phyloP scores from a whole-genome alignment of 1,284 basidiomycete genomes.

The Cryptococcus deneoformans region DNA sequence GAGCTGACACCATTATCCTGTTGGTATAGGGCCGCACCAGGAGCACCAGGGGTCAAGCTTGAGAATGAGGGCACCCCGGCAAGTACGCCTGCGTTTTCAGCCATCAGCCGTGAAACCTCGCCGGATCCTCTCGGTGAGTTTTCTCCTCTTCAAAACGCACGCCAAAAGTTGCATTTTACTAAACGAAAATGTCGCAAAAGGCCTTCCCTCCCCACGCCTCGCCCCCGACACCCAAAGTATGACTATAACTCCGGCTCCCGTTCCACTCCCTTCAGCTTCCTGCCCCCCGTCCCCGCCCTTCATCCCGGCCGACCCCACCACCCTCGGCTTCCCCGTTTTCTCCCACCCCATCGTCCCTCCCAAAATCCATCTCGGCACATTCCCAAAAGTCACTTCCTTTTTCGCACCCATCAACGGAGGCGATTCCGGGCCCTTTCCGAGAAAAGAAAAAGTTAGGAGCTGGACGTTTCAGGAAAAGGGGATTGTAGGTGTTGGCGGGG shows the following conservation, averaged over 20 bases:
- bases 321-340: constrained; percentile 43
- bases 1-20: not conserved
- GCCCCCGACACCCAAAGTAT: not conserved
- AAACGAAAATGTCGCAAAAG: not conserved
- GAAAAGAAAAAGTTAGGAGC: constrained; percentile 32
- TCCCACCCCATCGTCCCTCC: constrained; percentile 39
- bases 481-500: constrained; percentile 35
- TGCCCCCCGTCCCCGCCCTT: constrained; percentile 33
- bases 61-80: not conserved
- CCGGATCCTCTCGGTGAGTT: not conserved
- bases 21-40: too few species aligned
- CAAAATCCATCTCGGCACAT: constrained; percentile 28
- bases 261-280: constrained; percentile 2
- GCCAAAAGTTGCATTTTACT: not conserved
- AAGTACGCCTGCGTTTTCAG: not conserved
- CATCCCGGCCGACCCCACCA: constrained; percentile 31
- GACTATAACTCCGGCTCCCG: not conserved
- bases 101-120: not conserved
- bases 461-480: constrained; percentile 30
- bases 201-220: not conserved
- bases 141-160: too few species aligned
- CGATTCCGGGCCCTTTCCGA: constrained; percentile 36
- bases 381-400: constrained; percentile 41
- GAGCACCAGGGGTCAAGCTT: not conserved
- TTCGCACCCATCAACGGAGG: constrained; percentile 39